These are phyloP conservation scores for Phyllostachys edulis DNA, from an alignment of 176 grass and related monocot species.

Conservation along the genomic window DNA sequence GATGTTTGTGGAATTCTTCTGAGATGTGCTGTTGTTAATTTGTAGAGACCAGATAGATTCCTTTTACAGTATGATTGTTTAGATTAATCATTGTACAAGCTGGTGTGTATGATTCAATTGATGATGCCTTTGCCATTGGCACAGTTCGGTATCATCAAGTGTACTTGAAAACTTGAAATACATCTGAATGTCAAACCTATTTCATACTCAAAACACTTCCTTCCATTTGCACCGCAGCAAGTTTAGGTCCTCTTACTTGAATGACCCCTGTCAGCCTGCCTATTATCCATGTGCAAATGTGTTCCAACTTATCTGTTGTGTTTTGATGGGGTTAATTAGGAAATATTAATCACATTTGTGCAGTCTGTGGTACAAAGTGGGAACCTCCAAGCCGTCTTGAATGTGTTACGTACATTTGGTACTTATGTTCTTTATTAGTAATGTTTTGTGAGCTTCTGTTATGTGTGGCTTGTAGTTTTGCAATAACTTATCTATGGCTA, in stretches of 20 bases:
- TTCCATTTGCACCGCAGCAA: not conserved
- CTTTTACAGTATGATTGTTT: constrained; percentile 11
- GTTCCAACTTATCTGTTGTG: too few species aligned
- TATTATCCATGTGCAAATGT: too few species aligned
- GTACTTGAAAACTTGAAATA: not conserved
- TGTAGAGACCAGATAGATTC: not conserved
- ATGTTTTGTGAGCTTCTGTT: too few species aligned
- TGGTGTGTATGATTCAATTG: constrained; percentile 1
- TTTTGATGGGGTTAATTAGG: too few species aligned
- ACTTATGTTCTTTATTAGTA: too few species aligned
- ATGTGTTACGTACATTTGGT: too few species aligned
- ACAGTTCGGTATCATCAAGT: not conserved
- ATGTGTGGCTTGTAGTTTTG: too few species aligned
- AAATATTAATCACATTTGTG: too few species aligned
- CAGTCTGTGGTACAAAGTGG: too few species aligned
- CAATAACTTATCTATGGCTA: too few species aligned
- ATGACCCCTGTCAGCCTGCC: not conserved
- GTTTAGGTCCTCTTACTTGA: not conserved
- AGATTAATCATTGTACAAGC: constrained; percentile 24
- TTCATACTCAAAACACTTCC: not conserved
- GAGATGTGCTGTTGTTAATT: constrained; percentile 1
- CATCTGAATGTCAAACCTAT: not conserved
- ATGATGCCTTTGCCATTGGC: not conserved
- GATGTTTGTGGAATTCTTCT: not conserved
- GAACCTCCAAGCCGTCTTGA: too few species aligned